phyloP scores from a whole-genome alignment of 2,329 filamentous ascomycete species.

The Stemphylium beticola region DNA sequence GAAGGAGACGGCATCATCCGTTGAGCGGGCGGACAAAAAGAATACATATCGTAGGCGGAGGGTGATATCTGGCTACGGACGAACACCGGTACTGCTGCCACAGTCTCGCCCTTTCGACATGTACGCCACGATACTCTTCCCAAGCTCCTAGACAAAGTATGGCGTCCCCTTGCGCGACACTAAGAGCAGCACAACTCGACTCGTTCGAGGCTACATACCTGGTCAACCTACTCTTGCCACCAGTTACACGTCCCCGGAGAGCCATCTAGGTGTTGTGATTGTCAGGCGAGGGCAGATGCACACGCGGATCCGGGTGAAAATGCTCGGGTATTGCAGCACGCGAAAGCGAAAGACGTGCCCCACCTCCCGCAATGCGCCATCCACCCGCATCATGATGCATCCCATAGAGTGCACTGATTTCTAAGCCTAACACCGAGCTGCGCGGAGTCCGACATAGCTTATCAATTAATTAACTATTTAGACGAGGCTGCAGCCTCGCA shows the following conservation, averaged over 20 bases:
- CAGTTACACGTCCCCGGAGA: neutral
- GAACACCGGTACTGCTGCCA: neutral
- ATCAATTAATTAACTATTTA: neutral
- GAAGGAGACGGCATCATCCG: slow-evolving; percentile 43
- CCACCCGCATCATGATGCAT: slow-evolving; percentile 25
- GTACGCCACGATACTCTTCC: neutral
- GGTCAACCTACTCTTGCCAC: neutral
- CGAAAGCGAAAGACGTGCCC: slow-evolving; percentile 13
- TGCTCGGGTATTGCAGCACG: slow-evolving; percentile 3
- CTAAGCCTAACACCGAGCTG: slow-evolving; percentile 23
- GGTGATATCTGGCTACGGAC: neutral
- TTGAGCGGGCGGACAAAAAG: slow-evolving; percentile 9
- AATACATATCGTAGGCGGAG: neutral
- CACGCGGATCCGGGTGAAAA: slow-evolving; percentile 13
- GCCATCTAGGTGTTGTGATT: neutral
- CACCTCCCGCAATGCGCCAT: slow-evolving; percentile 10
- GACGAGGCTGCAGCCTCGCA: neutral
- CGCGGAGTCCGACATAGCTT: neutral
- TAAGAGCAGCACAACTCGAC: neutral
- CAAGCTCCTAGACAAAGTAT: neutral
- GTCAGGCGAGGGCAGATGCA: neutral
- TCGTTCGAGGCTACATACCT: neutral
- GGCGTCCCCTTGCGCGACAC: neutral
- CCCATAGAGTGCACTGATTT: slow-evolving; percentile 28
- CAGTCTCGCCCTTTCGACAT: neutral